phyloP scores from a whole-genome alignment of 306 rosid species.

The Glycyrrhiza uralensis region DNA sequence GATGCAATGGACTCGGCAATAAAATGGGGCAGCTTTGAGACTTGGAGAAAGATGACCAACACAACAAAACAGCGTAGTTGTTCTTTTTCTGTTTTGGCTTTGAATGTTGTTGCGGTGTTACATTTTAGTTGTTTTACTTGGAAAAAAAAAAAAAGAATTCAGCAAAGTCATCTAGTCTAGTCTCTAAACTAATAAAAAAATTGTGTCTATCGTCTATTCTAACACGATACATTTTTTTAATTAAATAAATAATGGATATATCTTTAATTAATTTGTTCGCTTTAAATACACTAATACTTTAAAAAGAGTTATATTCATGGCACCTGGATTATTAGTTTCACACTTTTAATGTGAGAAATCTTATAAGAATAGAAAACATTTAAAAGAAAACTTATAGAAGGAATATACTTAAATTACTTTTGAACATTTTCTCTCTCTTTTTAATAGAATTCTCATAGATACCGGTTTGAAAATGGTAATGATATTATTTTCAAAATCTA shows the following conservation, averaged over 20 bases:
- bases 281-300: not conserved
- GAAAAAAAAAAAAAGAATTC: not conserved
- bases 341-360: not conserved
- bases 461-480: not conserved
- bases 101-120: not conserved
- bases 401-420: not conserved
- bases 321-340: not conserved
- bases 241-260: too few relatives aligned
- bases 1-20: slow-evolving; percentile 73
- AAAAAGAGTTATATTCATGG: not conserved
- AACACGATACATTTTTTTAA: not conserved
- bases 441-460: not conserved
- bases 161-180: too few relatives aligned
- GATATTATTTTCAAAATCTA: not conserved
- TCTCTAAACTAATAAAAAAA: not conserved
- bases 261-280: not conserved
- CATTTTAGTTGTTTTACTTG: not conserved
- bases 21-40: slow-evolving; percentile 52
- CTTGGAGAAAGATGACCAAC: slow-evolving; percentile 49
- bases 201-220: not conserved
- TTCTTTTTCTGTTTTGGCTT: not conserved
- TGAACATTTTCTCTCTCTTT: too few relatives aligned
- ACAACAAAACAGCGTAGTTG: too few relatives aligned
- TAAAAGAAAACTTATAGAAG: not conserved
- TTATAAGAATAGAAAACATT: not conserved